These are phyloP conservation scores for Vachellia collinsii DNA, from an alignment of 306 rosid species.

Conservation along the genomic window DNA sequence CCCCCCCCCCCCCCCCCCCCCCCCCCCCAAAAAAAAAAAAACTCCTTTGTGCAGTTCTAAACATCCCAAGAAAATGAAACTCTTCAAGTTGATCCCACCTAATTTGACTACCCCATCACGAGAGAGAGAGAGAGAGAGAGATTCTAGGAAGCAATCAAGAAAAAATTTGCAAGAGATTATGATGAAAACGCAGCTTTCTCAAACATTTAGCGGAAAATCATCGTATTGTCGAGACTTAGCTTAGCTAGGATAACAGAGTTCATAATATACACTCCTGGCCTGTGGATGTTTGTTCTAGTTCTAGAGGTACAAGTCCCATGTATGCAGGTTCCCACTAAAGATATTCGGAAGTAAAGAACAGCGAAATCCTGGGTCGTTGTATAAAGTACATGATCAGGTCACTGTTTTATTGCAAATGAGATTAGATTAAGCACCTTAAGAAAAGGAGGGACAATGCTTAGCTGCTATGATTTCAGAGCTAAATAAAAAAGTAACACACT, in stretches of 20 bases:
- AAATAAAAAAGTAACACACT: slow-evolving; percentile 35
- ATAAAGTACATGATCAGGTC: slow-evolving; percentile 27
- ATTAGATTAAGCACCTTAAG: slow-evolving; percentile 31
- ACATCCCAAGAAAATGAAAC: slow-evolving; percentile 1
- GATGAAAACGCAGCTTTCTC: slow-evolving; percentile 24
- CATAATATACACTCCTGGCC: background rate
- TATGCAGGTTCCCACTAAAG: background rate
- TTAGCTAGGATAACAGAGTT: background rate
- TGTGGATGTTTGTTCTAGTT: background rate
- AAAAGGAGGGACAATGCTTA: slow-evolving; percentile 11
- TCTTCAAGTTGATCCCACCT: slow-evolving; percentile 6
- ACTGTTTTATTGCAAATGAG: slow-evolving; percentile 26
- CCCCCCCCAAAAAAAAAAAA: background rate
- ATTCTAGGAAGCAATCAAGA: background rate
- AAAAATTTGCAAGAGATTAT: background rate
- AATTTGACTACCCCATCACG: background rate
- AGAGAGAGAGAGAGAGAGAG: background rate
- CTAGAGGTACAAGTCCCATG: background rate
- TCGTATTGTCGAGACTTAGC: slow-evolving; percentile 30
- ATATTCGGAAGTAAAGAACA: background rate
- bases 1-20: too few relatives aligned
- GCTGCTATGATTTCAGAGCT: slow-evolving; percentile 41
- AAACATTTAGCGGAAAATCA: slow-evolving; percentile 25
- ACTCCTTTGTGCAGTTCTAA: slow-evolving; percentile 1
- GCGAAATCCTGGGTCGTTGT: slow-evolving; percentile 27